Conservation (phyloP, 2,329 filamentous ascomycete genomes). For the Penicillium sp. region DNA sequence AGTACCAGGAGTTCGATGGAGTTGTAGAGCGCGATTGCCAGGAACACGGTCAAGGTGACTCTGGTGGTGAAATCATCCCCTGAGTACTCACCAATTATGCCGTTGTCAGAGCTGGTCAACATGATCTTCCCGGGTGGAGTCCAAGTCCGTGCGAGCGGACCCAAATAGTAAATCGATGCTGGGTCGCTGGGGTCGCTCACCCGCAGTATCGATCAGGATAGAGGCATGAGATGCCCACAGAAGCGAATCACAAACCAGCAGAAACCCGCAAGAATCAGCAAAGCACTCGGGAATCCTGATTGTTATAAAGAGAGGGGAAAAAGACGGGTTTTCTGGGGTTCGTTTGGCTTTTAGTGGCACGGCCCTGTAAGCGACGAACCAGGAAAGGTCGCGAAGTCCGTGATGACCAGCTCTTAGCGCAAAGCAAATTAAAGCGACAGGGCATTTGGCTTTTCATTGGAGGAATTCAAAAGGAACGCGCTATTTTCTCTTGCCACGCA, state of each 20-base stretch:
- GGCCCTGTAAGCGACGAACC: neutral
- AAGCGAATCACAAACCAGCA: neutral
- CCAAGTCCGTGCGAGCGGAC: conserved; percentile 1
- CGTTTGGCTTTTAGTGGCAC: neutral
- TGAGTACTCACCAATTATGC: conserved; percentile 8
- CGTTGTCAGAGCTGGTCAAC: conserved; percentile 1
- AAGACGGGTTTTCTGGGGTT: neutral
- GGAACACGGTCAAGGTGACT: conserved; percentile 8
- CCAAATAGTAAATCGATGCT: neutral
- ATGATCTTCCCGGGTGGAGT: neutral
- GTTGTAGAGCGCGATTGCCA: conserved; percentile 17
- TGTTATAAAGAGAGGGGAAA: neutral
- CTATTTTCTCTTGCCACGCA: neutral
- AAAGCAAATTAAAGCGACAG: neutral
- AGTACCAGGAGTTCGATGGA: conserved; percentile 45
- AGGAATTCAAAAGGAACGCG: neutral
- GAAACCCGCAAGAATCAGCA: neutral
- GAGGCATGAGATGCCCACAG: neutral
- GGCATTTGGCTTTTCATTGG: neutral
- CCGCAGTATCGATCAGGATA: neutral
- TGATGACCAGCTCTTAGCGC: neutral
- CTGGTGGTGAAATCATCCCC: conserved; percentile 6
- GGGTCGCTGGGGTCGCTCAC: neutral
- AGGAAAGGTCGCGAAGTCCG: neutral
- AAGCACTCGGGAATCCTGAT: neutral